Percentiles rank a stretch among this genome's conserved stretches.
Conservation (phyloP, 768 basidiomycete genomes). For the Astraeus odoratus region DNA sequence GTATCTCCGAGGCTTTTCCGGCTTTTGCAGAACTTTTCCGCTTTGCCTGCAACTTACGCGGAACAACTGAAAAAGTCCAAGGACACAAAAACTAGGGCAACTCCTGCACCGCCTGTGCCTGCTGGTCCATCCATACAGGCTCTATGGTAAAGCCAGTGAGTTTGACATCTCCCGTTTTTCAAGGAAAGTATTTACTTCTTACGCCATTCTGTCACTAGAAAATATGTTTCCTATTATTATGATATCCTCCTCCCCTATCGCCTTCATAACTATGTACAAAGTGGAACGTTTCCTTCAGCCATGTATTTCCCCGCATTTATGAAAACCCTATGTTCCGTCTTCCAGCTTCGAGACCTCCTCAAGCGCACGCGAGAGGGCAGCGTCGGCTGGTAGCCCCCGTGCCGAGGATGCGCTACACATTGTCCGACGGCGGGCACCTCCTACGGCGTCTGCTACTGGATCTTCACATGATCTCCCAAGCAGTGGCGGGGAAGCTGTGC, state of each 20-base stretch:
- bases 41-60: constrained; percentile 54
- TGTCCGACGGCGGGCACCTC: constrained; percentile 67
- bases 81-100: constrained; percentile 52
- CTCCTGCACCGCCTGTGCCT: constrained; percentile 32
- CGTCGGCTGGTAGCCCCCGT: constrained; percentile 62
- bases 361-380: constrained; percentile 61
- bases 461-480: not conserved
- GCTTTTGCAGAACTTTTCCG: constrained; percentile 65
- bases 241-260: constrained; percentile 89
- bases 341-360: constrained; percentile 68
- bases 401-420: constrained; percentile 83
- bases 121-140: constrained; percentile 37
- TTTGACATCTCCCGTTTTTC: constrained; percentile 5
- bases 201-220: constrained; percentile 31
- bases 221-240: constrained; percentile 91
- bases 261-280: constrained; percentile 97
- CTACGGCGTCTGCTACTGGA: constrained; percentile 17
- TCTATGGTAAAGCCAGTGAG: constrained; percentile 69
- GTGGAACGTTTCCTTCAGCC: constrained; percentile 65
- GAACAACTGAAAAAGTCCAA: constrained; percentile 78
- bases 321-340: not conserved
- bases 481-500: constrained; percentile 32
- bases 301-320: not conserved
- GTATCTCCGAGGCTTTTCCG: too few species aligned
- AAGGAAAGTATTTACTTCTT: not conserved